Percentiles rank a stretch among this genome's conserved stretches.
Evolutionary conservation across 139 green algal species (phyloP).

Genomic region (Coccomyxa sp.): DNA sequence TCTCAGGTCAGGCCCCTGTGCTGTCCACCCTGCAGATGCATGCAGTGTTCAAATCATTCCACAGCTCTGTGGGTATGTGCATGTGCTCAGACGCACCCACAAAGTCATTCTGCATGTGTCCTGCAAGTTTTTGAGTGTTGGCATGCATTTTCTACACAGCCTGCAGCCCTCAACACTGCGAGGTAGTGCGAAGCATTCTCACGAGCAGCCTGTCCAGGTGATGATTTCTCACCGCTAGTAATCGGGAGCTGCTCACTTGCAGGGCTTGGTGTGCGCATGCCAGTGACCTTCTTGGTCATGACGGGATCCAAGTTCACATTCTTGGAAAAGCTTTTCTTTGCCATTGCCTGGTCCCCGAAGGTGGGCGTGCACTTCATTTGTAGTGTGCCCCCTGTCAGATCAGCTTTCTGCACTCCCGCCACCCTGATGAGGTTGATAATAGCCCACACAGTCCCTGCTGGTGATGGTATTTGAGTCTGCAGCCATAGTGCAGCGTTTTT

Average conservation of each 20-base stretch:
- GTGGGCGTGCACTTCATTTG: constrained; percentile 4
- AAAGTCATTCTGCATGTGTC: background rate
- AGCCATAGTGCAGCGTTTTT: background rate
- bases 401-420: constrained; percentile 10
- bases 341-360: constrained; percentile 79
- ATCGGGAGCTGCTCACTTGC: background rate
- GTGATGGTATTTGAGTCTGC: background rate
- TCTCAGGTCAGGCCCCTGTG: constrained; percentile 20
- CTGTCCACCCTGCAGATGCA: background rate
- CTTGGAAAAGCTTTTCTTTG: constrained; percentile 70
- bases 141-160: background rate
- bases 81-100: no score
- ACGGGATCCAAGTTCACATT: constrained; percentile 37
- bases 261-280: constrained; percentile 54
- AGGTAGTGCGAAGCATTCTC: no score
- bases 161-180: background rate
- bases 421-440: background rate
- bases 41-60: no score
- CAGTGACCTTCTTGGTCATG: constrained; percentile 49
- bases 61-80: no score
- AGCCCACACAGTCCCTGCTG: background rate
- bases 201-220: background rate
- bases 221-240: no score
- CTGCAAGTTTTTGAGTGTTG: background rate
- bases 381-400: background rate